These are phyloP conservation scores for Pistacia atlantica DNA, from an alignment of 345 rosid genomes.

Conservation along the genomic window DNA sequence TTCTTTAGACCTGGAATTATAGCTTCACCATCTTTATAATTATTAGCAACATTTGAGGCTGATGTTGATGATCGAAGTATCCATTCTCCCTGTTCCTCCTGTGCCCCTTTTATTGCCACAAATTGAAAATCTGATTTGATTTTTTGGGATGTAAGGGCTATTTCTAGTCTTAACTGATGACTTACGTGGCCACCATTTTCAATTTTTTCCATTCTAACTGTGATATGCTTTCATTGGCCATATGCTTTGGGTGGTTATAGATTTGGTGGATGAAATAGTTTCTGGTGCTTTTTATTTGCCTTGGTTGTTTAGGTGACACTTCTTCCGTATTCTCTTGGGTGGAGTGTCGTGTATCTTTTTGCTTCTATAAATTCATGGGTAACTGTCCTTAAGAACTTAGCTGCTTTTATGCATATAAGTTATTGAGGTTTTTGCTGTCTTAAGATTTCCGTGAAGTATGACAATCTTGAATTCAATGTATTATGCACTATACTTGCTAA, in stretches of 20 bases:
- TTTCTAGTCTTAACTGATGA: background rate
- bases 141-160: background rate
- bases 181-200: background rate
- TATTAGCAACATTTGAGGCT: background rate
- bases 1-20: background rate
- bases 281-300: background rate
- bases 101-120: background rate
- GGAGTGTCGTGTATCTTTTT: constrained; percentile 1
- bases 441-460: background rate
- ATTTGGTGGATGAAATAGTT: background rate
- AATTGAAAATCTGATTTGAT: background rate
- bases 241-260: constrained; percentile 3
- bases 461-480: background rate
- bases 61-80: background rate
- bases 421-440: background rate
- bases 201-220: background rate
- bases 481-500: background rate
- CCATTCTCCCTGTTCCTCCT: background rate
- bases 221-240: background rate
- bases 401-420: background rate
- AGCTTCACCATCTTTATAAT: background rate
- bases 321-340: background rate
- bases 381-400: background rate
- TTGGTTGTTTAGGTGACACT: background rate
- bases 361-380: background rate